phyloP scores from a whole-genome alignment of 1,284 basidiomycete genomes.

The Entoloma clypeatum region DNA sequence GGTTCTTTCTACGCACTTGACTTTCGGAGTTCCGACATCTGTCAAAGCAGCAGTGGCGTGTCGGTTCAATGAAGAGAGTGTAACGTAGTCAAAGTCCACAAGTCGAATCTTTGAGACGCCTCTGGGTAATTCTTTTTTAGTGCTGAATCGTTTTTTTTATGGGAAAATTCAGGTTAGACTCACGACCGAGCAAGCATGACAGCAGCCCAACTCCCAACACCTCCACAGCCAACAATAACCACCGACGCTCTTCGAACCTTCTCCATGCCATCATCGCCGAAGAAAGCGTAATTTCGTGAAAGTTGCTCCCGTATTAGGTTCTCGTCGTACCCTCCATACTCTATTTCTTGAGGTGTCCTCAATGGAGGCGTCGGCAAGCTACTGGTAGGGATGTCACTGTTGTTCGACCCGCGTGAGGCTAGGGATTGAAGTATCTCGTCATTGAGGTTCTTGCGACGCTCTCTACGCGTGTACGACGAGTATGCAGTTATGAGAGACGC shows the following conservation, averaged over 20 bases:
- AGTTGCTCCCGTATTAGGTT: slow-evolving; percentile 81
- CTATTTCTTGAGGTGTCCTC: slow-evolving; percentile 8
- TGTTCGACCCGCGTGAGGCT: slow-evolving; percentile 25
- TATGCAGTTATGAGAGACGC: slow-evolving; percentile 55
- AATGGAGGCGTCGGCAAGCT: slow-evolving; percentile 9
- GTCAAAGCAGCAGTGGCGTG: slow-evolving; percentile 90
- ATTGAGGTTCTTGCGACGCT: slow-evolving; percentile 52
- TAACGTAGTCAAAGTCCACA: slow-evolving; percentile 91
- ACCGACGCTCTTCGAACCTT: slow-evolving; percentile 77
- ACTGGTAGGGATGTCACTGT: slow-evolving; percentile 19
- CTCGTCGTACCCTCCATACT: slow-evolving; percentile 56
- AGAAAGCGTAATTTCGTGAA: slow-evolving; percentile 92
- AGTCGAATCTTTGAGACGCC: slow-evolving; percentile 72
- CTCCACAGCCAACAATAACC: slow-evolving; percentile 91
- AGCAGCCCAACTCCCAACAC: slow-evolving; percentile 94
- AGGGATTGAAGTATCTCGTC: slow-evolving; percentile 55
- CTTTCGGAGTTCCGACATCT: slow-evolving; percentile 95
- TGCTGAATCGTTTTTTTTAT: slow-evolving; percentile 2
- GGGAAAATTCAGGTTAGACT: slow-evolving; percentile 31
- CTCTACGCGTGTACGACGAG: slow-evolving; percentile 42
- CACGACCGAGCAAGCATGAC: slow-evolving; percentile 90
- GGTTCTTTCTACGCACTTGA: slow-evolving; percentile 74
- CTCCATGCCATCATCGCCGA: slow-evolving; percentile 87
- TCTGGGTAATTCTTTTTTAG: slow-evolving; percentile 33
- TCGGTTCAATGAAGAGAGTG: slow-evolving; percentile 87